Conservation (phyloP, 2,329 filamentous ascomycete species). For the Acrodontium crateriforme region DNA sequence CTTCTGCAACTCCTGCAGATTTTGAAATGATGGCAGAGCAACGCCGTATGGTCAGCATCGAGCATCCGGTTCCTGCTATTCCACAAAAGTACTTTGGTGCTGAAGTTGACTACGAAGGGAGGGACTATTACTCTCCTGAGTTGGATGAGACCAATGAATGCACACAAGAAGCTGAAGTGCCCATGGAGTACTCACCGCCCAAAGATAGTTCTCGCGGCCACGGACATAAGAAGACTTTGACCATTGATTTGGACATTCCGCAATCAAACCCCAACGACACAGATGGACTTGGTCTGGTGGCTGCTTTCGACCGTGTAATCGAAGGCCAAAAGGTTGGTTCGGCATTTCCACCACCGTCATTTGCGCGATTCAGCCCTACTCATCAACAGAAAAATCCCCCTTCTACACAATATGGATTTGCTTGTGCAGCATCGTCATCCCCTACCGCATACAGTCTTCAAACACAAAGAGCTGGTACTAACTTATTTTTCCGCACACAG, state of each 20-base stretch:
- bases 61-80: constrained; percentile 28
- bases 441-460: constrained; percentile 6
- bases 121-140: too few relatives aligned
- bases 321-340: constrained; percentile 83
- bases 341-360: constrained; percentile 18
- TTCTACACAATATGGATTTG: neutral
- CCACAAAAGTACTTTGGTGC: constrained; percentile 15
- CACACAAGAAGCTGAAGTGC: constrained; percentile 2
- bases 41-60: constrained; percentile 70
- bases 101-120: constrained; percentile 5
- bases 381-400: constrained; percentile 2
- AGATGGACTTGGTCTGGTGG: constrained; percentile 68
- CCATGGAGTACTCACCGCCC: too few relatives aligned
- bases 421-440: neutral
- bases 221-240: constrained; percentile 3
- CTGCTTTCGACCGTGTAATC: constrained; percentile 89
- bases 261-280: constrained; percentile 50
- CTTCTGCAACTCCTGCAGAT: constrained; percentile 78
- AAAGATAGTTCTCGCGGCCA: too few relatives aligned
- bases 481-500: constrained; percentile 47
- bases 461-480: constrained; percentile 25
- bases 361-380: constrained; percentile 4
- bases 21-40: constrained; percentile 72
- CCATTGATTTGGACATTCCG: constrained; percentile 55
- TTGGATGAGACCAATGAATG: constrained; percentile 17